phyloP scores from a whole-genome alignment of 2,329 filamentous ascomycete species.

The Diaporthe longicolla region DNA sequence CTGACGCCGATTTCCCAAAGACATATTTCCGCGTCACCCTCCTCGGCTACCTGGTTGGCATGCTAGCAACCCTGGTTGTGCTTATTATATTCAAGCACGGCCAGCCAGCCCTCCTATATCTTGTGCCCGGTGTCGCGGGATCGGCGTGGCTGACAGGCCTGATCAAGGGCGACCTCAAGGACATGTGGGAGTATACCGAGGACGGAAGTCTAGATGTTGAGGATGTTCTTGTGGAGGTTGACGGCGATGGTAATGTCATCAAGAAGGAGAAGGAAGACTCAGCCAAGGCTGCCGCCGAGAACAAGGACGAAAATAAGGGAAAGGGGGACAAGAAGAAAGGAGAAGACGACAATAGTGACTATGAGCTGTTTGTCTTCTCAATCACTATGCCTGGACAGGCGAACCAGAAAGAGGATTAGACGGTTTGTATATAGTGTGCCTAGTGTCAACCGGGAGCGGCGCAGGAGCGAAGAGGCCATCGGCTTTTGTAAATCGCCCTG shows the following conservation, averaged over 20 bases:
- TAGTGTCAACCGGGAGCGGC: background rate
- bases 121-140: constrained; percentile 87
- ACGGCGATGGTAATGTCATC: constrained; percentile 62
- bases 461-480: background rate
- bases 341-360: constrained; percentile 6
- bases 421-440: background rate
- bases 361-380: constrained; percentile 49
- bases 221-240: constrained; percentile 70
- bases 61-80: constrained; percentile 81
- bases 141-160: constrained; percentile 82
- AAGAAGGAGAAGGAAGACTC: constrained; percentile 53
- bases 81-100: constrained; percentile 85
- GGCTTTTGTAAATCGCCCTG: background rate
- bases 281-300: background rate
- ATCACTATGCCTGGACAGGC: constrained; percentile 45
- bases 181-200: constrained; percentile 89
- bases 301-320: constrained; percentile 35
- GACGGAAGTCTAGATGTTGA: constrained; percentile 69
- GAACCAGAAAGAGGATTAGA: constrained; percentile 43
- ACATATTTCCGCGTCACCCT: constrained; percentile 87
- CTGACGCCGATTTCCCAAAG: constrained; percentile 77
- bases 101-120: constrained; percentile 91
- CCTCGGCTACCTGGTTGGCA: constrained; percentile 81
- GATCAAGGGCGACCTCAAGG: constrained; percentile 76
- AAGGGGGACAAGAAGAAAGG: constrained; percentile 41